phyloP scores from a whole-genome alignment of 495 filamentous ascomycete genomes.

The Bombardia bombarda region DNA sequence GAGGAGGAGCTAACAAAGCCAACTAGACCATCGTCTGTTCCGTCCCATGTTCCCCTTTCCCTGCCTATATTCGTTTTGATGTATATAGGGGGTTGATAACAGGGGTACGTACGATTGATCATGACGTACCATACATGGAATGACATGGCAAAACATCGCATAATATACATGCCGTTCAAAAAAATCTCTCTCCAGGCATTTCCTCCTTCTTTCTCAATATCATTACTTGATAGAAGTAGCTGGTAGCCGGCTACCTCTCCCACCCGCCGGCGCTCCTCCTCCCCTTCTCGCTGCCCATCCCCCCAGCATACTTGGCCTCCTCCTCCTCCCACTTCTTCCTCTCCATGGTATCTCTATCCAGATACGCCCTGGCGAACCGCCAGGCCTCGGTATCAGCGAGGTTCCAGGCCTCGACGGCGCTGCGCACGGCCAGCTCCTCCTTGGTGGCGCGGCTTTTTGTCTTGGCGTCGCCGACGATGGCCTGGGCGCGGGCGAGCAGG shows the following conservation, averaged over 20 bases:
- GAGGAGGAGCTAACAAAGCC: background rate
- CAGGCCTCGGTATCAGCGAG: slow-evolving; percentile 88
- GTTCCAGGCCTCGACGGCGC: slow-evolving; percentile 84
- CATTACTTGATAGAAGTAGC: background rate
- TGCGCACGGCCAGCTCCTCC: slow-evolving; percentile 36
- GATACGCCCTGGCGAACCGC: slow-evolving; percentile 75
- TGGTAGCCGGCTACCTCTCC: slow-evolving; percentile 14
- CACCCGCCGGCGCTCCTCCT: slow-evolving; percentile 11
- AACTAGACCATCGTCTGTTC: too few species aligned
- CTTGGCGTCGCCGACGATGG: slow-evolving; percentile 33
- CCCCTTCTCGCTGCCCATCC: slow-evolving; percentile 31
- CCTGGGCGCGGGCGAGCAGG: slow-evolving; percentile 53
- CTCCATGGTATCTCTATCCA: slow-evolving; percentile 52
- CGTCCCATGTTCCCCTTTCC: too few species aligned
- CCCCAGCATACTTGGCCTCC: slow-evolving; percentile 55
- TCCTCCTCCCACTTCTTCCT: slow-evolving; percentile 61
- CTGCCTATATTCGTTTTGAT: too few species aligned
- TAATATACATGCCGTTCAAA: too few species aligned
- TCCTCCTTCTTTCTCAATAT: background rate
- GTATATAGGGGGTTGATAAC: too few species aligned
- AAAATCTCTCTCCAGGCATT: too few species aligned
- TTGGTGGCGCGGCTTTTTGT: slow-evolving; percentile 19
- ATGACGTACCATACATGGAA: too few species aligned
- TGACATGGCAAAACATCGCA: too few species aligned
- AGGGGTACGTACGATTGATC: too few species aligned